Evolutionary conservation across 352 stramenopile genomes (phyloP), one percentile per base, ranked within the genome.

Genomic region (Phytophthora capsici): DNA sequence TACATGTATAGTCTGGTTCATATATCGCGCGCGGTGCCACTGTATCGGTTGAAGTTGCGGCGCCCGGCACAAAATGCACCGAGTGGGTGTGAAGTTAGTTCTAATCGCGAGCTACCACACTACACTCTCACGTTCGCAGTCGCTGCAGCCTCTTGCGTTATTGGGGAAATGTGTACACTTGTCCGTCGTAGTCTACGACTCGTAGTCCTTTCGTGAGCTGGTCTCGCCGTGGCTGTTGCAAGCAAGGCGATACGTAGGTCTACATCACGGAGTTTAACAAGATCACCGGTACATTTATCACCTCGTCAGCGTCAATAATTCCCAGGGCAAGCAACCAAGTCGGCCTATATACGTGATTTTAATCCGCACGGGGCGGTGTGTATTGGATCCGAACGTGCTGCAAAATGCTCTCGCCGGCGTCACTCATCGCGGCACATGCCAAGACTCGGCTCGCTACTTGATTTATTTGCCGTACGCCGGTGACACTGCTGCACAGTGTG

Each of bases 41-140:
- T 51, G 44, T 51, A 20, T n/a, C n/a, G 25, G 44, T 51, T 51
- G 44, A 50, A 50, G 7, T 22, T 51, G 23, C 32, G 25, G 19
- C 25, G 44, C 44, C 44, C 44, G 44, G 44, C 44, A 51, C 44
- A 51, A n/a, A 45, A 22, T 23, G 38, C 17, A 19, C 38, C 9
- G 17, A 45, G 25, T 44, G 9, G 37, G 37, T 45, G 38, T 23
- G 38, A 16, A 45, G 17, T 12, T 45, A 6, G 5, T 13, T 20
- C 38, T 23, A 13, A n/a, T 45, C 38, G 38, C 38, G 38, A 6
- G 6, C 38, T 28, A 28, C 25, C 25, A 28, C 25, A 28, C 0
- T 28, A 28, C 25, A 45, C 38, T 9, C 28, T 32, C 38, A 45
- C 38, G 7, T 13, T 20, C 23, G 19, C 9, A 23, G 38, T 22